Base-by-base conservation (phyloP, 1,284 basidiomycete genomes). In the Neolentinus lepideus region DNA sequence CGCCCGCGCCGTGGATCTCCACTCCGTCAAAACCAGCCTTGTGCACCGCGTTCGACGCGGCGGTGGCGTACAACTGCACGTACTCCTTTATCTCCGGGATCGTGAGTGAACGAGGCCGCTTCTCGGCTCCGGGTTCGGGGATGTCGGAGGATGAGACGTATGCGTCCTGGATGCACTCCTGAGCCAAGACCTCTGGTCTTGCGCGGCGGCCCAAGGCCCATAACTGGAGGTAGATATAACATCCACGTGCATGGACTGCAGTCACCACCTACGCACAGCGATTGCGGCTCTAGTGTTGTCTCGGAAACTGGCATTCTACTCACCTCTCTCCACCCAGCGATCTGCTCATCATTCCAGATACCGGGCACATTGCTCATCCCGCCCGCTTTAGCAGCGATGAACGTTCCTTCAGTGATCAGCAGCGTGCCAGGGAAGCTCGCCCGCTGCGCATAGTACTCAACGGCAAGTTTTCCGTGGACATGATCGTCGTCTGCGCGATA, bases 11-110 rank as follows among this genome's bases (percentile, higher is more conserved):
- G 53, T 75, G 74, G 1, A 75, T 57, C 57, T 75, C 73, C 6
- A 75, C 69, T 1, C 77, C 78, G 56, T 80, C 78, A 56, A 79
- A 80, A 2, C 76, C 79, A 2, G 78, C 76, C 12, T 64, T 54
- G 27, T 64, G 43, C 11, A 78, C 64, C 1, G 75, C 76, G 48
- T 76, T 78, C 33, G 57, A 58, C 2, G 78, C 76, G 0, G 76
- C 77, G 9, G 63, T 62, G 1, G 63, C 67, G 57, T 67, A 78
- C 9, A 67, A 53, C n/a, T 62, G 51, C 0, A 77, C 63, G 58
- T 76, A 79, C 51, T 78, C 70, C 55, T 74, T 64, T 54, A 79
- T 74, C 57, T 80, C 77, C 45, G 60, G 51, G 4, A 64, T 59
- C 0, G 67, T 65, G 2, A 67, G 56, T 8, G 63, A 36, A 12